These are phyloP conservation scores for Verticillium dahliae DNA, from an alignment of 2,329 filamentous ascomycete genomes.

Conservation along the genomic window DNA sequence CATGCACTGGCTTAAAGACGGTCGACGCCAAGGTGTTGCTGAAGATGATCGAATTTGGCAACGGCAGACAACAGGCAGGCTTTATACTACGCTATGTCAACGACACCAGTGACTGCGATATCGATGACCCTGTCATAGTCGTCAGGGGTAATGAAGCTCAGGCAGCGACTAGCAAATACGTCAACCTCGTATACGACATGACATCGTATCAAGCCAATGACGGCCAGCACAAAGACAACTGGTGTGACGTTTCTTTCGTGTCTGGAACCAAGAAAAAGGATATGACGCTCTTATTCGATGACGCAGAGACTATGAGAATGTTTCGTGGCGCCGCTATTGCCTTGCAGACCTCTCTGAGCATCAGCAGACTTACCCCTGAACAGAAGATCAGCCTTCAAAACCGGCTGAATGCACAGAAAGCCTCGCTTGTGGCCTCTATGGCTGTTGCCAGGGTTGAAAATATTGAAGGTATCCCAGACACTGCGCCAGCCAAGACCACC, in stretches of 20 bases:
- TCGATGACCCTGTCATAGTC: neutral
- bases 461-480: neutral
- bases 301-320: neutral
- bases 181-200: neutral
- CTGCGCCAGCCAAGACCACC: neutral
- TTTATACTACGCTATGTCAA: neutral
- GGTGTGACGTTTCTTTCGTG: neutral
- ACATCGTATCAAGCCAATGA: neutral
- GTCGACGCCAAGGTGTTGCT: neutral
- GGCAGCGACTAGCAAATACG: neutral
- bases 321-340: neutral
- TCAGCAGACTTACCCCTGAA: neutral
- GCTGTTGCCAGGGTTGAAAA: no score
- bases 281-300: neutral
- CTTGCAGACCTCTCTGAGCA: neutral
- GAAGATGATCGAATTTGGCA: neutral
- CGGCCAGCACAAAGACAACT: neutral
- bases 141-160: neutral
- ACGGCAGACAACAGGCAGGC: neutral
- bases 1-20: neutral
- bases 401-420: neutral
- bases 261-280: neutral
- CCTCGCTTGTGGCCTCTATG: no score
- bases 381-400: neutral
- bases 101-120: neutral